These are phyloP conservation scores for Laburnicola sp. DNA, from an alignment of 2,329 filamentous ascomycete species.

Conservation along the genomic window DNA sequence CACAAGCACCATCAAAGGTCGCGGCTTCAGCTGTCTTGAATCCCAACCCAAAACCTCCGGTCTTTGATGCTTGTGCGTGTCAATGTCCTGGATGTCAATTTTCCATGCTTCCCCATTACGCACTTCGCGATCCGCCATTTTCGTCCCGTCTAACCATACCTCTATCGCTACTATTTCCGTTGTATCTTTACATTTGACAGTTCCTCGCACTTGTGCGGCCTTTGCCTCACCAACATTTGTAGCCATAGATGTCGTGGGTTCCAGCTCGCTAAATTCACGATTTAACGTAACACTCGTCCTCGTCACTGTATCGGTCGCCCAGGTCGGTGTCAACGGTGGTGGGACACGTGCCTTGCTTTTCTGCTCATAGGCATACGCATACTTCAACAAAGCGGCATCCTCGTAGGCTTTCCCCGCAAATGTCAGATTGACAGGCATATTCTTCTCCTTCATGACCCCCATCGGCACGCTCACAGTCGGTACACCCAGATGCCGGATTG, in stretches of 20 bases:
- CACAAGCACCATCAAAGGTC: conserved; percentile 27
- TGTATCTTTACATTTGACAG: not conserved
- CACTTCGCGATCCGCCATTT: not conserved
- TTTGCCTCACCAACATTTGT: not conserved
- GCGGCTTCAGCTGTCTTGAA: conserved; percentile 22
- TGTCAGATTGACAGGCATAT: too few relatives aligned
- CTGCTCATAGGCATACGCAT: too few relatives aligned
- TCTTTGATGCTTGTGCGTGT: conserved; percentile 7
- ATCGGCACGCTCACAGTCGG: conserved; percentile 59
- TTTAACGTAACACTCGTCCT: too few relatives aligned
- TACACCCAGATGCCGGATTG: conserved; percentile 58
- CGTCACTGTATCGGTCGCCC: conserved; percentile 19
- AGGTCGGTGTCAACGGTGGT: too few relatives aligned
- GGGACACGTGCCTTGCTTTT: too few relatives aligned
- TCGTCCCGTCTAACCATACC: not conserved
- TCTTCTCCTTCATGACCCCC: too few relatives aligned
- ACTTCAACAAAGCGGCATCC: too few relatives aligned
- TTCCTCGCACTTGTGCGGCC: not conserved
- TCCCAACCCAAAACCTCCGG: conserved; percentile 28
- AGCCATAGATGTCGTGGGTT: not conserved
- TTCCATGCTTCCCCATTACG: conserved; percentile 11
- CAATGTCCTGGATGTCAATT: conserved; percentile 4
- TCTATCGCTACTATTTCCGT: not conserved
- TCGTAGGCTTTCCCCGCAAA: too few relatives aligned
- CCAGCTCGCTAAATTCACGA: not conserved